Percentiles rank a stretch among this genome's conserved stretches.
phyloP scores from a whole-genome alignment of 441 rosid genomes.

The Biscutella laevigata region DNA sequence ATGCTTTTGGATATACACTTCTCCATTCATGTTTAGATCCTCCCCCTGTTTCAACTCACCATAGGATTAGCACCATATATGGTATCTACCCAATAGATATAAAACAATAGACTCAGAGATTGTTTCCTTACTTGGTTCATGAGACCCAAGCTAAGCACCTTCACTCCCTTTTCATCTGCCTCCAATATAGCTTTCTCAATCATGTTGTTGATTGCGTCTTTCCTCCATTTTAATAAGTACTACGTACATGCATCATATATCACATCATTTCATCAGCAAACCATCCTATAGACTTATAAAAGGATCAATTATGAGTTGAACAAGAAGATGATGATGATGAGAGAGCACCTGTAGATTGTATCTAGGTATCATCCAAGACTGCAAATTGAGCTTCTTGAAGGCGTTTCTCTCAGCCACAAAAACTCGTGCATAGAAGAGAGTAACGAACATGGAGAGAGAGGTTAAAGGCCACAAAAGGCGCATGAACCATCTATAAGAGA shows the following conservation, averaged over 20 bases:
- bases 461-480: constrained; percentile 30
- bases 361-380: constrained; percentile 64
- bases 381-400: constrained; percentile 35
- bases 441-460: constrained; percentile 22
- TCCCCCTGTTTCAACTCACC: constrained; percentile 26
- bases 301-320: neutral
- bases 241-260: constrained; percentile 12
- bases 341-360: constrained; percentile 52
- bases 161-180: constrained; percentile 57
- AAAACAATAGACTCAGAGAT: neutral
- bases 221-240: constrained; percentile 47
- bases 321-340: neutral
- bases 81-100: neutral
- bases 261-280: neutral
- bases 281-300: neutral
- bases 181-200: constrained; percentile 57
- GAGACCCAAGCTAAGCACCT: constrained; percentile 65
- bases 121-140: constrained; percentile 53
- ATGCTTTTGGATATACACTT: constrained; percentile 28
- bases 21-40: constrained; percentile 33
- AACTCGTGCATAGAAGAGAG: constrained; percentile 14
- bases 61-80: neutral
- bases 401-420: constrained; percentile 24
- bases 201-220: constrained; percentile 42
- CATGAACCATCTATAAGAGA: constrained; percentile 24